A percentile compares a stretch with the other conserved stretches of the same genome.
phyloP scores from a whole-genome alignment of 495 filamentous ascomycete species.

The Podospora appendiculata region DNA sequence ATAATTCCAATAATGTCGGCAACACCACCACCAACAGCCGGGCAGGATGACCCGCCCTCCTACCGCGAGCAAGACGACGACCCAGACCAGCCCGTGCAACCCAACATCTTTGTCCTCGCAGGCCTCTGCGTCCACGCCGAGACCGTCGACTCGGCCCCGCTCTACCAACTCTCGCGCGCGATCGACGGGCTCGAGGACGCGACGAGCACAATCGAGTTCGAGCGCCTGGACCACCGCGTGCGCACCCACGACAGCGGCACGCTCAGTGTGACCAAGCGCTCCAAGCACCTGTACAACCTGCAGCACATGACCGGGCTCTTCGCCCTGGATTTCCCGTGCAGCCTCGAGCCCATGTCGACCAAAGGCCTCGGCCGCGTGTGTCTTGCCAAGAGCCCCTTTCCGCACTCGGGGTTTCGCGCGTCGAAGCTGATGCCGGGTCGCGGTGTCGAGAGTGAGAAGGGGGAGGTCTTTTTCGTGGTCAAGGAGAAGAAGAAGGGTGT shows the following conservation, averaged over 20 bases:
- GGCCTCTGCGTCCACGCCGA: constrained; percentile 21
- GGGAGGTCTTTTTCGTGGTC: constrained; percentile 13
- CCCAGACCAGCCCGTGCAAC: constrained; percentile 21
- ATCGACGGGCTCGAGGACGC: constrained; percentile 14
- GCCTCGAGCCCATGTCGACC: constrained; percentile 10
- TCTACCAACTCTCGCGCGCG: constrained; percentile 22
- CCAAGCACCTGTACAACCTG: constrained; percentile 20
- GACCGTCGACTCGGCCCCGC: constrained; percentile 10
- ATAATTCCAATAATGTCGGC: too few relatives aligned
- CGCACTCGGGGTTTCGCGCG: constrained; percentile 16
- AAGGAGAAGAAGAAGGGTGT: constrained; percentile 11
- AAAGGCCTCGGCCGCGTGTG: constrained; percentile 14
- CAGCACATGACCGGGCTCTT: constrained; percentile 10
- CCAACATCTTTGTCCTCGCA: constrained; percentile 16
- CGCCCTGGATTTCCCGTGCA: constrained; percentile 8
- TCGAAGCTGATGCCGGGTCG: too few relatives aligned
- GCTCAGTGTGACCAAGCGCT: constrained; percentile 9
- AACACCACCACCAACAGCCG: not conserved
- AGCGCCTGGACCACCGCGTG: constrained; percentile 21
- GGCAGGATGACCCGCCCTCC: not conserved
- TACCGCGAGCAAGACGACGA: constrained; percentile 10
- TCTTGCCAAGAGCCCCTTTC: constrained; percentile 14
- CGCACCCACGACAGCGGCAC: constrained; percentile 12
- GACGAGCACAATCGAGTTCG: constrained; percentile 13
- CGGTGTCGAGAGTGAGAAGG: not conserved